Evolutionary conservation across 2,329 filamentous ascomycete genomes (phyloP), one percentile per base, ranked within the genome.

Genomic region (Hypocrella siamensis): DNA sequence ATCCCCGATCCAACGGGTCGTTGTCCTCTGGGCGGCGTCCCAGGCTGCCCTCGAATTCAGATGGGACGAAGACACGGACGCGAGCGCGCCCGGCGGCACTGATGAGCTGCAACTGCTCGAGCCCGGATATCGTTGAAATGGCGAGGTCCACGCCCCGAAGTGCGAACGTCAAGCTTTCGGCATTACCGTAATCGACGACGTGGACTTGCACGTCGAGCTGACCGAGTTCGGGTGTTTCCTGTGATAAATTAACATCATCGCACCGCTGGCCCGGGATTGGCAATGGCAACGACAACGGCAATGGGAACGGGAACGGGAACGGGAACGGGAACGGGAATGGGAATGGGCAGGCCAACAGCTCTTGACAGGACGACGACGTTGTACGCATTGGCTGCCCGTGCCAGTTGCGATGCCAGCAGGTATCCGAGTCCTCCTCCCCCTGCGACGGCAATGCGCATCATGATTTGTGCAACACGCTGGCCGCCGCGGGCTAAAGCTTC

Each of bases 141-240:
- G 84, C 69, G 9, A 81, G 66, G 49, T 85, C 76, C 26, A 82
- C 67, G 8, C 80, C 80, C 35, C 67, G 66, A n/a, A 86, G 65
- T 7, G 70, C 66, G 47, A 74, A 82, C 11, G 61, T 61, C 17
- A 86, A 62, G 26, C 64, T 64, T 2, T 64, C 57, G 19, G 63
- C 51, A 38, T 72, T 59, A 39, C 61, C 53, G 48, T 83, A 85
- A 55, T 83, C 63, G n/a, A 83, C 75, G 26, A 70, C 58, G 34
- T 73, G 60, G 29, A 82, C 70, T 49, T 83, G 78, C 42, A 77
- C 76, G 28, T 65, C 69, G 36, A 65, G 60, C 10, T 57, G 48
- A 28, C 60, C 58, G 34, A 75, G 63, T 37, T 67, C 62, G 24
- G 67, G 58, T 42, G 72, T 67, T 28, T 53, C 45, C 73, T 77